Conservation (phyloP, 73 alveolate genomes). For the Tetrahymena malaccensis region DNA sequence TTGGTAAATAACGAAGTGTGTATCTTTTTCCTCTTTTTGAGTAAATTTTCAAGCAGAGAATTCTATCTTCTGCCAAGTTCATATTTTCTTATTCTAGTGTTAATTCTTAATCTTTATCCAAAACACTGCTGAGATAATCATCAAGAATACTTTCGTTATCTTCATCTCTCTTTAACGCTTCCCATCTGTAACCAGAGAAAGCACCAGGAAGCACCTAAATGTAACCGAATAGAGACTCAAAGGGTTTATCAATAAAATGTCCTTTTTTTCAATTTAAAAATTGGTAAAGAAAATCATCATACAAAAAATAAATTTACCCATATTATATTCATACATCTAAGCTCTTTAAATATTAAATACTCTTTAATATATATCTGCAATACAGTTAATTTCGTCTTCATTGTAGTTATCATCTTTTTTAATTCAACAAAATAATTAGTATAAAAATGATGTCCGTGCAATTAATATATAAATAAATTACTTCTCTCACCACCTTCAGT, state of each 20-base stretch:
- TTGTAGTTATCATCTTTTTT: conserved; percentile 28
- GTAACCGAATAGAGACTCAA: conserved; percentile 6
- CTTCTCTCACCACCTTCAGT: background rate
- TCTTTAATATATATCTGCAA: conserved; percentile 15
- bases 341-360: conserved; percentile 6
- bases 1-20: conserved; percentile 40
- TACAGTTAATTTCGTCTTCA: conserved; percentile 39
- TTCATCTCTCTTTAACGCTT: conserved; percentile 17
- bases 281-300: no score
- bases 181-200: conserved; percentile 31
- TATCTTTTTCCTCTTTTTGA: conserved; percentile 51
- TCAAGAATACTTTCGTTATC: background rate
- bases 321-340: conserved; percentile 30
- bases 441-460: background rate
- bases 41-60: conserved; percentile 51
- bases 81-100: conserved; percentile 44
- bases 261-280: background rate
- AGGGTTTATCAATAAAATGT: conserved; percentile 12
- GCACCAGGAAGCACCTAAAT: conserved; percentile 37
- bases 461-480: background rate
- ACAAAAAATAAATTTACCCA: background rate
- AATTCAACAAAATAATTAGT: conserved; percentile 17
- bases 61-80: conserved; percentile 61
- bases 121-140: background rate
- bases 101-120: background rate